Evolutionary conservation across 2,329 filamentous ascomycete species (phyloP).

Genomic region (Cladosporium colombiae): DNA sequence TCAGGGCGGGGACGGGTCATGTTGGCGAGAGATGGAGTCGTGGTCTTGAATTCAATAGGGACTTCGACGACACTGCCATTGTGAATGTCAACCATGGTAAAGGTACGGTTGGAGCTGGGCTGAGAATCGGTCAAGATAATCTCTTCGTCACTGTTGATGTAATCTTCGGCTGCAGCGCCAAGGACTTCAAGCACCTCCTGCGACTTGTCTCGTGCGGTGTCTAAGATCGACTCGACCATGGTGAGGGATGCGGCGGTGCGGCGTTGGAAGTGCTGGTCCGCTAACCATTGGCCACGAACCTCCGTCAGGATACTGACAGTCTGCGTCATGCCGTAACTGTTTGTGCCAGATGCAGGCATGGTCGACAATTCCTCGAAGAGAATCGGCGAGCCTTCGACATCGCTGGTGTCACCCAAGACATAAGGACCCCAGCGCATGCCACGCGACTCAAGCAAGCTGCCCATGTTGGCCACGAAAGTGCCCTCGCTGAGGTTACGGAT

Average conservation of each 20-base stretch:
- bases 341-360: conserved; percentile 25
- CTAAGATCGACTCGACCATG: conserved; percentile 24
- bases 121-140: conserved; percentile 29
- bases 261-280: conserved; percentile 28
- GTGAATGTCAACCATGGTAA: conserved; percentile 27
- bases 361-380: conserved; percentile 32
- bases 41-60: conserved; percentile 24
- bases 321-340: conserved; percentile 25
- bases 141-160: conserved; percentile 26
- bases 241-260: conserved; percentile 25
- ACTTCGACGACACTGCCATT: conserved; percentile 24
- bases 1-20: conserved; percentile 28
- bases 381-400: conserved; percentile 29
- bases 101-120: conserved; percentile 24
- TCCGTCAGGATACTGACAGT: conserved; percentile 26
- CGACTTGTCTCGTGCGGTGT: conserved; percentile 22
- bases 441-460: conserved; percentile 31
- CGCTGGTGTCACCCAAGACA: conserved; percentile 31
- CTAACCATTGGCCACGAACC: conserved; percentile 25
- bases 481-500: conserved; percentile 40
- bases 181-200: conserved; percentile 29
- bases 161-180: conserved; percentile 24
- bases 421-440: conserved; percentile 40
- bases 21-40: conserved; percentile 26
- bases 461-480: conserved; percentile 39